Percentiles rank a stretch among this genome's conserved stretches.
These are phyloP conservation scores for Alternaria angustiovoidea DNA, from an alignment of 2,329 filamentous ascomycete genomes.

Conservation along the genomic window DNA sequence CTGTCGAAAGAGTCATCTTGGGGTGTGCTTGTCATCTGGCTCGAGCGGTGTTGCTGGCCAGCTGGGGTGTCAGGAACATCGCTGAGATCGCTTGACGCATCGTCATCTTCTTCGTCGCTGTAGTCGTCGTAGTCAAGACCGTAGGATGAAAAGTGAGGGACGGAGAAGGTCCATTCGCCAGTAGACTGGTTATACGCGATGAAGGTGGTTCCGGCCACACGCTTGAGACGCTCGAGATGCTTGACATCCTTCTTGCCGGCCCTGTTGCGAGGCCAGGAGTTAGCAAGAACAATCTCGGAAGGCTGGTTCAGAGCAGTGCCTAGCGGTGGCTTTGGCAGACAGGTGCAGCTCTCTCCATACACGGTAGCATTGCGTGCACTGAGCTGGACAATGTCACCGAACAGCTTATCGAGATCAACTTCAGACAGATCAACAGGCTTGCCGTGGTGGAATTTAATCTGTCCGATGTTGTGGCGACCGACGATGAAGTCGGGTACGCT, in stretches of 20 bases:
- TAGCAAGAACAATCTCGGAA: slow-evolving; percentile 84
- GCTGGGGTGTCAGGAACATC: slow-evolving; percentile 57
- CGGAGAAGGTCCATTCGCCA: slow-evolving; percentile 88
- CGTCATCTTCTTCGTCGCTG: slow-evolving; percentile 67
- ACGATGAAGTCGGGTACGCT: slow-evolving; percentile 79
- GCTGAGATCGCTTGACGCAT: slow-evolving; percentile 47
- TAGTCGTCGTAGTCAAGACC: slow-evolving; percentile 76
- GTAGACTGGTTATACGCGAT: slow-evolving; percentile 79
- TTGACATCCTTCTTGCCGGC: slow-evolving; percentile 75
- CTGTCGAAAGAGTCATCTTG: slow-evolving; percentile 50
- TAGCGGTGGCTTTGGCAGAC: slow-evolving; percentile 75
- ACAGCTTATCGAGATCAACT: slow-evolving; percentile 82
- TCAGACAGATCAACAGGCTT: slow-evolving; percentile 76
- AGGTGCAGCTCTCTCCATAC: slow-evolving; percentile 65
- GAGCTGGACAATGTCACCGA: slow-evolving; percentile 77
- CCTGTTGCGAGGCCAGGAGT: slow-evolving; percentile 87
- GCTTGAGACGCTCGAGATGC: slow-evolving; percentile 82
- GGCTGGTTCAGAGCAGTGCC: slow-evolving; percentile 94
- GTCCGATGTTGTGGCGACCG: slow-evolving; percentile 81
- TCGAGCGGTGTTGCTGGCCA: slow-evolving; percentile 38
- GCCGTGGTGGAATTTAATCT: slow-evolving; percentile 73
- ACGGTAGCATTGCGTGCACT: slow-evolving; percentile 84
- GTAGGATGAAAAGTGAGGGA: slow-evolving; percentile 98
- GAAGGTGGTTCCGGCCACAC: slow-evolving; percentile 82
- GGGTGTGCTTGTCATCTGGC: slow-evolving; percentile 46